Conservation (phyloP, 768 basidiomycete species). For the Tylopilus sp. region DNA sequence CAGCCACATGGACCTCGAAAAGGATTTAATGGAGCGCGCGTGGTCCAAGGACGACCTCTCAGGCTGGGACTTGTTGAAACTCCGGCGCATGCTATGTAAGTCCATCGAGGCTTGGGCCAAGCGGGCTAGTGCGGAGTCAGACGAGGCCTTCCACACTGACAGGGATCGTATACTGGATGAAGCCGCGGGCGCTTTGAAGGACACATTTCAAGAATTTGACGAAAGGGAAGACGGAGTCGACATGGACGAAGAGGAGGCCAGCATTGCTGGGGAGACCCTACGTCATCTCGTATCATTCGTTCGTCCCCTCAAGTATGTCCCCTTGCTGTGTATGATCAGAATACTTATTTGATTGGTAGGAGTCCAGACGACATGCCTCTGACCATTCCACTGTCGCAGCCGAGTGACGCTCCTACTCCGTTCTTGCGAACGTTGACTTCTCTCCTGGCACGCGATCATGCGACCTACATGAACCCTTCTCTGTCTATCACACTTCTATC, state of each 20-base stretch:
- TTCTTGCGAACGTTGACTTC: slow-evolving; percentile 60
- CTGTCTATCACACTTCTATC: slow-evolving; percentile 62
- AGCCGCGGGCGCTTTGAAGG: slow-evolving; percentile 64
- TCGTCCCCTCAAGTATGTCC: slow-evolving; percentile 51
- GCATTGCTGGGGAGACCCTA: slow-evolving; percentile 59
- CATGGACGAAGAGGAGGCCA: slow-evolving; percentile 68
- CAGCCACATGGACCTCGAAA: slow-evolving; percentile 55
- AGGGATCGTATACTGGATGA: slow-evolving; percentile 65
- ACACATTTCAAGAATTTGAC: slow-evolving; percentile 71
- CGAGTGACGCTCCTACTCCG: slow-evolving; percentile 53
- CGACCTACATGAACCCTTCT: slow-evolving; percentile 53
- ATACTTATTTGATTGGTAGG: slow-evolving; percentile 29
- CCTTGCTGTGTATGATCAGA: background rate
- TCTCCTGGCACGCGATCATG: slow-evolving; percentile 61
- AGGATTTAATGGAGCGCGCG: slow-evolving; percentile 65
- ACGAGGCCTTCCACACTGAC: slow-evolving; percentile 30
- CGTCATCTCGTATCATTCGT: slow-evolving; percentile 58
- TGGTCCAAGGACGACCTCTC: slow-evolving; percentile 68
- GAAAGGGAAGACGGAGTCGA: slow-evolving; percentile 52
- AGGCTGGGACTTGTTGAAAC: slow-evolving; percentile 62
- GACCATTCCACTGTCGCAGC: slow-evolving; percentile 52
- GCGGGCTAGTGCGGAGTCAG: slow-evolving; percentile 25
- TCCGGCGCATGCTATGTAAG: slow-evolving; percentile 52
- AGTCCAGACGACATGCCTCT: slow-evolving; percentile 43
- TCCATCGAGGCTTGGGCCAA: slow-evolving; percentile 61